Evolutionary conservation across 805 yeast genomes (phyloP).

Genomic region (Saturnispora besseyi): DNA sequence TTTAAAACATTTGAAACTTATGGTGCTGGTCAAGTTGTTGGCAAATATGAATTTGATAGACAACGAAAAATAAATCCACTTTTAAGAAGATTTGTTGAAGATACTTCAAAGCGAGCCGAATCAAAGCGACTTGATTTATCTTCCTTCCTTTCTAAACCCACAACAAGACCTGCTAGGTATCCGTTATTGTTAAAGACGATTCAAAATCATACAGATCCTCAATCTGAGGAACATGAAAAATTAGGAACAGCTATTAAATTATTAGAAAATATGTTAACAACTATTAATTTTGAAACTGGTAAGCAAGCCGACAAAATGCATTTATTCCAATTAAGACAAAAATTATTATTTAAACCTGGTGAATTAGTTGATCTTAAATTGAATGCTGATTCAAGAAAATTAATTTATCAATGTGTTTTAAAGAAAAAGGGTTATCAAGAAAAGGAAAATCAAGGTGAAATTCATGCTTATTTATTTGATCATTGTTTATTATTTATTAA

Average conservation of each 20-base stretch:
- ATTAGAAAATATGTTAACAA: conserved; percentile 62
- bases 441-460: conserved; percentile 63
- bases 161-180: conserved; percentile 92
- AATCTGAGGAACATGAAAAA: conserved; percentile 60
- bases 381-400: conserved; percentile 69
- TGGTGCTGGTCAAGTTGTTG: conserved; percentile 92
- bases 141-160: conserved; percentile 89
- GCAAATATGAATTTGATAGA: conserved; percentile 89
- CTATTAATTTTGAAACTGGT: conserved; percentile 84
- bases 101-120: conserved; percentile 76
- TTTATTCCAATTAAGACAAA: conserved; percentile 76
- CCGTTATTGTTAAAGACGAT: conserved; percentile 78
- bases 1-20: conserved; percentile 91
- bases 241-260: conserved; percentile 66
- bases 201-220: conserved; percentile 71
- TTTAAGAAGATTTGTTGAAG: conserved; percentile 90
- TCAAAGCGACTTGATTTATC: conserved; percentile 84
- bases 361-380: conserved; percentile 82
- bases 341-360: conserved; percentile 69
- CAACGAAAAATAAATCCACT: conserved; percentile 85
- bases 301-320: conserved; percentile 89
- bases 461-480: conserved; percentile 81
- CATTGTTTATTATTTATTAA: conserved; percentile 80
- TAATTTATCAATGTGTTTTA: conserved; percentile 69
- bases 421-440: conserved; percentile 63